Conservation (phyloP, 1,284 basidiomycete species). For the Heterobasidion parviporum region DNA sequence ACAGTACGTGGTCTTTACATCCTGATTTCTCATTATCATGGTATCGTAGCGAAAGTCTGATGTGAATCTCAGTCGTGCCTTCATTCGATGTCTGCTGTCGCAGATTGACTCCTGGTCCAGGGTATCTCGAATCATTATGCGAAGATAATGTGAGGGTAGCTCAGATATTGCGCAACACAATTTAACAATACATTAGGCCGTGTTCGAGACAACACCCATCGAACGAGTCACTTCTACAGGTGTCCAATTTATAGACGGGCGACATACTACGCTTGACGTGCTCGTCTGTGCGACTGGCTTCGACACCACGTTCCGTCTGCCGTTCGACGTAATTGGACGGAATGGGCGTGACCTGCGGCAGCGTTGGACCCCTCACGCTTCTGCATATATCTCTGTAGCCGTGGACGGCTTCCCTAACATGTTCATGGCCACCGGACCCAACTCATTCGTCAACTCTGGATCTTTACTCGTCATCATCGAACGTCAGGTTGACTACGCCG, state of each 20-base stretch:
- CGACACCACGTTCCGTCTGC: conserved; percentile 36
- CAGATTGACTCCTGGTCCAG: conserved; percentile 56
- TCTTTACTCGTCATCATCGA: conserved; percentile 42
- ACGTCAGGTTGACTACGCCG: conserved; percentile 42
- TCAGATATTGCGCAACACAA: background rate
- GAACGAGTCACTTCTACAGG: conserved; percentile 38
- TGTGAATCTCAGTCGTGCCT: conserved; percentile 4
- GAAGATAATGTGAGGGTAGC: conserved; percentile 41
- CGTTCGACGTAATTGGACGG: conserved; percentile 39
- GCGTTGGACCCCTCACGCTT: conserved; percentile 36
- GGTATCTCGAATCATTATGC: conserved; percentile 30
- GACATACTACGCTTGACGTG: conserved; percentile 40
- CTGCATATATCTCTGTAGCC: conserved; percentile 40
- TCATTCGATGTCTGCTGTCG: conserved; percentile 16
- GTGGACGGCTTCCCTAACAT: conserved; percentile 51
- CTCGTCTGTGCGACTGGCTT: conserved; percentile 54
- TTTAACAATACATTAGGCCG: conserved; percentile 25
- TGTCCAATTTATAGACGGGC: conserved; percentile 41
- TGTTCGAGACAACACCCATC: conserved; percentile 40
- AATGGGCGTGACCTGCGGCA: conserved; percentile 34
- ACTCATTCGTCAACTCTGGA: conserved; percentile 40
- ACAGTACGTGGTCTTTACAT: conserved; percentile 26
- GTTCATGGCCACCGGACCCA: conserved; percentile 44
- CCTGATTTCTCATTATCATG: background rate
- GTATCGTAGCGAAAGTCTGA: background rate